phyloP scores from a whole-genome alignment of 2,329 filamentous ascomycete genomes.

The Tolypocladium paradoxum region DNA sequence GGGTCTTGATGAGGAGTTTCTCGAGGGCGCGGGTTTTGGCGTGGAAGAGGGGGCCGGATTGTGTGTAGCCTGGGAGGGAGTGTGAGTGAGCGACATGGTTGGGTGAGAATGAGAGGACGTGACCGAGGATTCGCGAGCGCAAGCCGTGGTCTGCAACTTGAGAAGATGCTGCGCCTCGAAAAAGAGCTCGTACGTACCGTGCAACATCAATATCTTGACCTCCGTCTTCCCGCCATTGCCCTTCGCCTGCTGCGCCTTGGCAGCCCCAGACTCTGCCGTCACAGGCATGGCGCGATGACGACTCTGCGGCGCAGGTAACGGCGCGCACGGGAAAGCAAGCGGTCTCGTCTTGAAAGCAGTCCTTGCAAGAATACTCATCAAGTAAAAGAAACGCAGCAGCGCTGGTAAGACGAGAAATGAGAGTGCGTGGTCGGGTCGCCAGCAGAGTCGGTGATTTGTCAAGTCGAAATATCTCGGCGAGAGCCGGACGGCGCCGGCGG shows the following conservation, averaged over 20 bases:
- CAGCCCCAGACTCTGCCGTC: constrained; percentile 8
- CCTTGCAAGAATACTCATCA: constrained; percentile 9
- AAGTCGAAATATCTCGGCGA: neutral
- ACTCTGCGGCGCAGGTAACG: neutral
- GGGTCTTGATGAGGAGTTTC: constrained; percentile 66
- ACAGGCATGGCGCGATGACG: constrained; percentile 17
- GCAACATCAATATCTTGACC: constrained; percentile 66
- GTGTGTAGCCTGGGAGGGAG: constrained; percentile 60
- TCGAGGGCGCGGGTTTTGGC: constrained; percentile 80
- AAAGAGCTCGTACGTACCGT: constrained; percentile 36
- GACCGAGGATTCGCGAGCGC: neutral
- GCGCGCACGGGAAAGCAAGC: neutral
- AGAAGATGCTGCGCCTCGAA: too few relatives aligned
- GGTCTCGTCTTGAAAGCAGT: constrained; percentile 8
- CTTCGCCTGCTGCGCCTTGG: constrained; percentile 16
- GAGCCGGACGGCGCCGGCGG: neutral
- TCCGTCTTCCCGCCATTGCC: constrained; percentile 31
- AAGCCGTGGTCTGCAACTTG: neutral
- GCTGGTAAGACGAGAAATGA: neutral
- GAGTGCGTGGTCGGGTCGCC: neutral
- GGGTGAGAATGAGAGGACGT: neutral
- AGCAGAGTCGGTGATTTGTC: neutral
- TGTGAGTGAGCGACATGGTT: neutral
- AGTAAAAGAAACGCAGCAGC: neutral
- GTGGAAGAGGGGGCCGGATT: constrained; percentile 76